These are phyloP conservation scores for Hippophae gyantsensis DNA, from an alignment of 306 rosid genomes.

Conservation along the genomic window DNA sequence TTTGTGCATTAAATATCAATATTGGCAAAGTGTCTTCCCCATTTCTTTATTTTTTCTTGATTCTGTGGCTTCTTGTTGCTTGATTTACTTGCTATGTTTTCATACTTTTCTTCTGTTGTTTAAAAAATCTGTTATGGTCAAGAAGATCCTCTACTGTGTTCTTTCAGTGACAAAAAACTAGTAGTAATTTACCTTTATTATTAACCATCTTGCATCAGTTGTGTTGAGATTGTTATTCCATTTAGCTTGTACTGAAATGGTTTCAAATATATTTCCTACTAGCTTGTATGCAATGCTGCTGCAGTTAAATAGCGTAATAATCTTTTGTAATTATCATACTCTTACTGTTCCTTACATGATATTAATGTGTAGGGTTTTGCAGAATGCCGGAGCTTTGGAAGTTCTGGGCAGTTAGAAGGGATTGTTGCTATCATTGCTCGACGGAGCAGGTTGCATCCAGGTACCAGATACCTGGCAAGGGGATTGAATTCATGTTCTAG, in stretches of 20 bases:
- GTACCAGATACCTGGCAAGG: slow-evolving; percentile 95
- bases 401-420: slow-evolving; percentile 88
- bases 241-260: too few species aligned
- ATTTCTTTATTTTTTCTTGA: too few species aligned
- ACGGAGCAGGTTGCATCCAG: slow-evolving; percentile 97
- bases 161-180: too few species aligned
- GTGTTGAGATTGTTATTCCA: too few species aligned
- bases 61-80: too few species aligned
- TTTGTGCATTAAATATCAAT: too few species aligned
- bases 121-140: too few species aligned
- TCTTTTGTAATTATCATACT: neutral
- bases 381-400: slow-evolving; percentile 88
- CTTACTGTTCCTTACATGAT: slow-evolving; percentile 39
- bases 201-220: neutral
- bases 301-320: slow-evolving; percentile 1
- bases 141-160: too few species aligned
- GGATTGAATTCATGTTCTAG: slow-evolving; percentile 93
- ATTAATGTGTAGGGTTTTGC: slow-evolving; percentile 95
- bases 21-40: too few species aligned
- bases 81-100: too few species aligned
- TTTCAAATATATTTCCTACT: neutral
- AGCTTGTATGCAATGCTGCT: neutral
- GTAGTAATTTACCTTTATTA: too few species aligned
- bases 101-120: too few species aligned
- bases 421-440: slow-evolving; percentile 82